Percentiles rank a stretch among this genome's conserved stretches.
Evolutionary conservation across 495 filamentous ascomycete genomes (phyloP).

Genomic region (Annulohypoxylon moriforme): DNA sequence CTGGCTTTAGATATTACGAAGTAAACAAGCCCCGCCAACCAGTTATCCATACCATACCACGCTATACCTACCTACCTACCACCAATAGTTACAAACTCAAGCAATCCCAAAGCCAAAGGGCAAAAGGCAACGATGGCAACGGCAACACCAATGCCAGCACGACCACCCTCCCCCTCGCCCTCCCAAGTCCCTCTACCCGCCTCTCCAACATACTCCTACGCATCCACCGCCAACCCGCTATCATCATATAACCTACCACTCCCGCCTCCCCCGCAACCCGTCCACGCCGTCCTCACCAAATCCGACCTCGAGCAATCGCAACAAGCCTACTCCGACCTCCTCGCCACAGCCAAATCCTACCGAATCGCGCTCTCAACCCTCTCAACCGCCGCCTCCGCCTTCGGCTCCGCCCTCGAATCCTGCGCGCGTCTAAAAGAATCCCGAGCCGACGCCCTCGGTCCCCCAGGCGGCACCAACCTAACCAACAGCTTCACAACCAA

Average conservation of each 20-base stretch:
- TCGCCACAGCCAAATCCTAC: constrained; percentile 69
- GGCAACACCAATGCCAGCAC: constrained; percentile 32
- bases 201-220: constrained; percentile 70
- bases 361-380: constrained; percentile 67
- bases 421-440: constrained; percentile 73
- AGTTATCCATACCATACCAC: constrained; percentile 34
- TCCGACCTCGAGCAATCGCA: constrained; percentile 69
- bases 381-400: constrained; percentile 67
- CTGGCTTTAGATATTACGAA: constrained; percentile 9
- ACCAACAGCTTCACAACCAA: constrained; percentile 63
- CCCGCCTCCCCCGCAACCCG: constrained; percentile 65
- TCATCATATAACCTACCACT: constrained; percentile 67
- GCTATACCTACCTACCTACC: neutral
- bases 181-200: constrained; percentile 64
- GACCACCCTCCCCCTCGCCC: constrained; percentile 59
- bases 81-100: neutral
- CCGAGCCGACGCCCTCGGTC: constrained; percentile 60
- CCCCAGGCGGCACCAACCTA: constrained; percentile 47
- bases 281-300: constrained; percentile 68
- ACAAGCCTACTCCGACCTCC: constrained; percentile 68
- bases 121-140: constrained; percentile 29
- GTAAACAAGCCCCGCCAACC: constrained; percentile 45
- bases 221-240: constrained; percentile 68
- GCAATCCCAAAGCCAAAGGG: neutral
- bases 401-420: constrained; percentile 70